These are phyloP conservation scores for Trichoderma gamsii DNA, from an alignment of 495 filamentous ascomycete species.

Conservation along the genomic window DNA sequence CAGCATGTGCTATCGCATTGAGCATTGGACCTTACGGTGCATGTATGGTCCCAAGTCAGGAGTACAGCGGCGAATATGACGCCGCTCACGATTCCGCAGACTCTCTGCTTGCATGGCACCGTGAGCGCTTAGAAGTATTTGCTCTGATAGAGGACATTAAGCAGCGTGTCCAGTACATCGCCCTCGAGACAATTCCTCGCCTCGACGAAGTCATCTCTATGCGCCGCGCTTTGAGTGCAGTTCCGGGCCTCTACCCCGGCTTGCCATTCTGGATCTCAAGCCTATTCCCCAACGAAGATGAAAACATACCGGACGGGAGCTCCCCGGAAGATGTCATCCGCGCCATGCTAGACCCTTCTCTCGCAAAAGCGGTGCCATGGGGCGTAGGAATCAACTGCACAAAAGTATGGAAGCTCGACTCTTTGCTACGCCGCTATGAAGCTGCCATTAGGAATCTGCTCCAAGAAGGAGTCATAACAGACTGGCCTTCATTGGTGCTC, in stretches of 20 bases:
- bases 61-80: constrained; percentile 59
- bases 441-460: constrained; percentile 32
- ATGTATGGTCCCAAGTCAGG: constrained; percentile 54
- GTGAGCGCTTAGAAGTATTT: constrained; percentile 47
- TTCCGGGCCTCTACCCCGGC: not conserved
- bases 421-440: constrained; percentile 43
- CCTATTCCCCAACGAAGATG: constrained; percentile 49
- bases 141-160: constrained; percentile 19
- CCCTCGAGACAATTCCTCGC: constrained; percentile 58
- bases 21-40: constrained; percentile 61
- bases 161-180: constrained; percentile 46
- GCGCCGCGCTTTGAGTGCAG: constrained; percentile 30
- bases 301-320: constrained; percentile 42
- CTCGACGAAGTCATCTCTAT: constrained; percentile 56
- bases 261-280: constrained; percentile 53
- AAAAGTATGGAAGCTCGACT: constrained; percentile 45
- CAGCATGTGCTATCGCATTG: constrained; percentile 37
- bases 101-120: constrained; percentile 49
- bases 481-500: constrained; percentile 51
- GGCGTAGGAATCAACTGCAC: constrained; percentile 66
- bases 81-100: constrained; percentile 35
- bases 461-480: constrained; percentile 21
- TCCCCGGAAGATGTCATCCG: constrained; percentile 40
- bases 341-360: constrained; percentile 32
- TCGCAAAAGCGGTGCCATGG: constrained; percentile 38